These are phyloP conservation scores for Alternaria arborescens DNA, from an alignment of 2,329 filamentous ascomycete species.

Conservation along the genomic window DNA sequence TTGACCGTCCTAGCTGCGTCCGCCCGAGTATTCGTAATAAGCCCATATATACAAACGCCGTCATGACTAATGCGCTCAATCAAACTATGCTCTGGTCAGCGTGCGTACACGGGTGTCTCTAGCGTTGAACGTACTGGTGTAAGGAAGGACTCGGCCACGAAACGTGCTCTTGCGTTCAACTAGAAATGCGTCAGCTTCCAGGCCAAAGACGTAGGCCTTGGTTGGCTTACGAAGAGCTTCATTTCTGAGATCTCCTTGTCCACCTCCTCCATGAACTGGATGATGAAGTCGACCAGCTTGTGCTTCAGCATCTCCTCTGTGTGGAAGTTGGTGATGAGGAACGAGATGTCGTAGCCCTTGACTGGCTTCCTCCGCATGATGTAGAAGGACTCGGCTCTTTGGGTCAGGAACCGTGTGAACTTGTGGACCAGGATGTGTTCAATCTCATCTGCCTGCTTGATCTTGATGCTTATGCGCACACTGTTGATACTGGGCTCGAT, in stretches of 20 bases:
- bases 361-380: conserved; percentile 94
- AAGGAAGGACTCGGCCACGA: conserved; percentile 97
- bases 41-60: conserved; percentile 21
- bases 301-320: conserved; percentile 99
- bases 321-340: conserved; percentile 98
- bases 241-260: conserved; percentile 99
- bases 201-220: not conserved
- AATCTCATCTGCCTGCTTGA: conserved; percentile 99
- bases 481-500: conserved; percentile 98
- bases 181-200: conserved; percentile 55
- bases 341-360: conserved; percentile 98
- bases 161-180: conserved; percentile 96
- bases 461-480: conserved; percentile 96
- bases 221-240: conserved; percentile 90
- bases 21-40: conserved; percentile 6
- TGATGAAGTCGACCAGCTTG: conserved; percentile 98
- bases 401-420: conserved; percentile 95
- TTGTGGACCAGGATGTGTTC: conserved; percentile 98
- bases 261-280: conserved; percentile 99
- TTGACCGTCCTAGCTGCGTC: conserved; percentile 9
- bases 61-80: conserved; percentile 28
- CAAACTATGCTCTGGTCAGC: conserved; percentile 28
- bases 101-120: not conserved
- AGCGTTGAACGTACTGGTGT: conserved; percentile 72
- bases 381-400: conserved; percentile 96